These are phyloP conservation scores for Acanthamoeba healyi DNA, from an alignment of 208 protist species.

Conservation along the genomic window DNA sequence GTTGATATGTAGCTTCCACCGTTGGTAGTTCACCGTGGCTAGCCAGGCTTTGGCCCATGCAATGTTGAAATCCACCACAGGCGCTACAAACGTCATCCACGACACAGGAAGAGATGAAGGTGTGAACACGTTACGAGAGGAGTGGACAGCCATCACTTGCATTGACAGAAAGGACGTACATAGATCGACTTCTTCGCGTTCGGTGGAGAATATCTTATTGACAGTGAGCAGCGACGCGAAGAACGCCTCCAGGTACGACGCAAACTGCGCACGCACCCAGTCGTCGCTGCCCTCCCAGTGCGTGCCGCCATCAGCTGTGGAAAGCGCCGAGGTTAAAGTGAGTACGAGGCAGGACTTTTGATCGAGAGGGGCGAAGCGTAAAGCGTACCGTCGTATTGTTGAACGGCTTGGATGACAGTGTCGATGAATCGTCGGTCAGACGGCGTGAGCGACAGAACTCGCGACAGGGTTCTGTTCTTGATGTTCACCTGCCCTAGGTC, in stretches of 20 bases:
- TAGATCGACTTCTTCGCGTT: constrained; percentile 46
- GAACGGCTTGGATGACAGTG: constrained; percentile 22
- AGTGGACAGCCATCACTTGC: no score
- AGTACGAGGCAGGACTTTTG: background rate
- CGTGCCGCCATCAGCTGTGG: background rate
- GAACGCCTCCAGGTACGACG: constrained; percentile 49
- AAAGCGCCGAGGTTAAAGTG: background rate
- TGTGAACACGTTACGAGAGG: no score
- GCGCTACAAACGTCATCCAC: background rate
- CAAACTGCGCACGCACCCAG: constrained; percentile 48
- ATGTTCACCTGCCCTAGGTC: constrained; percentile 32
- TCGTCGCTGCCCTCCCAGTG: constrained; percentile 69
- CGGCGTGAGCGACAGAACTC: background rate
- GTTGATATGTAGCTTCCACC: constrained; percentile 15
- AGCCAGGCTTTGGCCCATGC: constrained; percentile 57
- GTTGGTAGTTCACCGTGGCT: constrained; percentile 14
- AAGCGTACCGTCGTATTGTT: background rate
- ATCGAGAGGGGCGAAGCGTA: background rate
- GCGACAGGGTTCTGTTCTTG: background rate
- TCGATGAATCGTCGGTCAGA: constrained; percentile 40
- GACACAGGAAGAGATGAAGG: no score
- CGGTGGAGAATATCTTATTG: background rate
- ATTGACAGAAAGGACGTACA: background rate
- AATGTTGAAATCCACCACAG: constrained; percentile 45
- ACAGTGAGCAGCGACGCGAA: constrained; percentile 56